Base-by-base conservation (phyloP, 495 filamentous ascomycete genomes). In the Penicillium arizonense region DNA sequence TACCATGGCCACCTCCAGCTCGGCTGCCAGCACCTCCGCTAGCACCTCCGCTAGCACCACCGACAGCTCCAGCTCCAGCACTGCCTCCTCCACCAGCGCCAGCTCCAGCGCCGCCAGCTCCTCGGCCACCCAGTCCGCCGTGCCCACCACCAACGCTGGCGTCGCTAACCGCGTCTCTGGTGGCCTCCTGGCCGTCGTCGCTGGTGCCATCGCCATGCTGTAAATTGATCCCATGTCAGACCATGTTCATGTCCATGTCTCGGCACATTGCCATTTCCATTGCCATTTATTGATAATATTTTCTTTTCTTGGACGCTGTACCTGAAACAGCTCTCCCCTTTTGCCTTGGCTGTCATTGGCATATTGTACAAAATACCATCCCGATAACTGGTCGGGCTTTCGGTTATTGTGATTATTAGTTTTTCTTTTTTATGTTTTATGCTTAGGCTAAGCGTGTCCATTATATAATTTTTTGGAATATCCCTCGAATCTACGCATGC, bases 141-240 rank as follows among this genome's bases (percentile, higher is more conserved):
- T 64, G 35, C 60, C 68, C 34, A 60, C 56, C 55, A 53, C 46
- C 42, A 71, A 71, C 50, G 67, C 58, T 21, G 70, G 67, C 34
- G 53, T 70, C 21, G 48, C 48, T 35, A 72, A 67, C 67, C 64
- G 67, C 16, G 70, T 74, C 23, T 75, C 73, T 9, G 66, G 59
- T 36, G 70, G 63, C 21, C 55, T 76, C 69, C 21, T 76, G 57
- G 71, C 70, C 30, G 50, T 71, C 18, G 65, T 69, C 14, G 55
- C 72, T 33, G 73, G 63, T 55, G 70, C 55, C 28, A 33, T 65
- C 26, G 65, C 61, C 18, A 21, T 76, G 42, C 34, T 75, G 50
- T 76, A 71, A 69, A 48, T 43, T 21, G 39, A 24, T 44, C 26
- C 35, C 28, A 47, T 39, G 23, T 46, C 43, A 6, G 32, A 35